phyloP scores from a whole-genome alignment of 352 stramenopile species.

The Globisporangium solare region DNA sequence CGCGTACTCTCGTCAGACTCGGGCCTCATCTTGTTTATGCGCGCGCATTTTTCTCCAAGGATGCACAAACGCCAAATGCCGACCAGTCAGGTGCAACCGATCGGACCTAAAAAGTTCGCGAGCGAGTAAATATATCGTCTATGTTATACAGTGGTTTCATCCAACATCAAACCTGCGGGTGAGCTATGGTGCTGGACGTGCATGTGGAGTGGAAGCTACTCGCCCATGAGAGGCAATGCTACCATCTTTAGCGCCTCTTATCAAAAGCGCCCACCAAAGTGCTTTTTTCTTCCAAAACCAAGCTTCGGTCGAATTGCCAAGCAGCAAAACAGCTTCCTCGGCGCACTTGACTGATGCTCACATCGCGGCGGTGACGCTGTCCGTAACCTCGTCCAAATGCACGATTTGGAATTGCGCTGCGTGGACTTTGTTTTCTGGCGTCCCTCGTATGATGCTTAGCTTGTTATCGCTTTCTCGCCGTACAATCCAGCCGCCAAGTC shows the following conservation, averaged over 20 bases:
- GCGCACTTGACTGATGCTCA: too few relatives aligned
- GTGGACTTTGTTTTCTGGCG: constrained; percentile 52
- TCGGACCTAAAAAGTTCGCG: not conserved
- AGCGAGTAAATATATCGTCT: not conserved
- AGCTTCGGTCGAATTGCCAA: too few relatives aligned
- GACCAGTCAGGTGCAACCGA: not conserved
- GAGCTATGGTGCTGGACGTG: too few relatives aligned
- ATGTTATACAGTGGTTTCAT: not conserved
- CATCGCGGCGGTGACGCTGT: not conserved
- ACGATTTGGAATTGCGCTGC: constrained; percentile 60
- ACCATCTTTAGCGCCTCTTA: too few relatives aligned
- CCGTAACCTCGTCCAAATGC: constrained; percentile 33
- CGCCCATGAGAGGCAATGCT: too few relatives aligned
- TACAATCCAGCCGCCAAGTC: constrained; percentile 58
- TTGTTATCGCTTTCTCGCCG: constrained; percentile 18
- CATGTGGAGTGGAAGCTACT: too few relatives aligned
- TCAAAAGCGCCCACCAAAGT: too few relatives aligned
- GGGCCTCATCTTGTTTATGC: not conserved
- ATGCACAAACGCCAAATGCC: not conserved
- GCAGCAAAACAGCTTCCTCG: too few relatives aligned
- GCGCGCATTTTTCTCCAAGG: not conserved
- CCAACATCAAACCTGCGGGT: not conserved
- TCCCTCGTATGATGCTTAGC: constrained; percentile 54
- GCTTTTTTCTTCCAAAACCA: too few relatives aligned
- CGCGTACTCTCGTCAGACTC: not conserved